These are phyloP conservation scores for Plenodomus lindquistii DNA, from an alignment of 2,329 filamentous ascomycete species.

Conservation along the genomic window DNA sequence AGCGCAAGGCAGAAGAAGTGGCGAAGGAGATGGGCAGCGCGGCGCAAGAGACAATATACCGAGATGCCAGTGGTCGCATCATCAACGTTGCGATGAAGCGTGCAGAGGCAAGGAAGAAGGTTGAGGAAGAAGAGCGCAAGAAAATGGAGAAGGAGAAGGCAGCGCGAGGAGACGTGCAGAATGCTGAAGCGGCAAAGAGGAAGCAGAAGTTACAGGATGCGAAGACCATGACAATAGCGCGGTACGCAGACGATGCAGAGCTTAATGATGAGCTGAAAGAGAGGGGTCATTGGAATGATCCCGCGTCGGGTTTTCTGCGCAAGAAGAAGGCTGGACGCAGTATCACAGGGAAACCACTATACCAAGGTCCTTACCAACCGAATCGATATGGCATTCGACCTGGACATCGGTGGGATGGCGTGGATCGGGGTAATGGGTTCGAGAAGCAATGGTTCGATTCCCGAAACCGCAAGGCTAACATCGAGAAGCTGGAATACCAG, in stretches of 20 bases:
- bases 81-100: conserved; percentile 92
- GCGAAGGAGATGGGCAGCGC: conserved; percentile 47
- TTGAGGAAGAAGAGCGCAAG: conserved; percentile 69
- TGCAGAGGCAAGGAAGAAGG: conserved; percentile 80
- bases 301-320: conserved; percentile 77
- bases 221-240: conserved; percentile 76
- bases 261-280: conserved; percentile 83
- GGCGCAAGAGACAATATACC: conserved; percentile 78
- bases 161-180: conserved; percentile 84
- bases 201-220: conserved; percentile 76
- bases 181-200: conserved; percentile 65
- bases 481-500: conserved; percentile 80
- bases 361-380: conserved; percentile 78
- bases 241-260: conserved; percentile 80
- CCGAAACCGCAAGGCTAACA: conserved; percentile 74
- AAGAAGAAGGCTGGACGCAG: conserved; percentile 54
- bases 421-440: conserved; percentile 91
- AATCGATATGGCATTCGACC: conserved; percentile 94
- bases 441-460: conserved; percentile 92
- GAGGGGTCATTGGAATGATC: conserved; percentile 86
- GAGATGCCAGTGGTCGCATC: conserved; percentile 90
- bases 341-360: conserved; percentile 65
- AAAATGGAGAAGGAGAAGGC: conserved; percentile 69
- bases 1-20: conserved; percentile 49
- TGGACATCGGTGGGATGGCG: conserved; percentile 94